Evolutionary conservation across 805 yeast genomes (phyloP).

Genomic region (Candida ascalaphidarum): DNA sequence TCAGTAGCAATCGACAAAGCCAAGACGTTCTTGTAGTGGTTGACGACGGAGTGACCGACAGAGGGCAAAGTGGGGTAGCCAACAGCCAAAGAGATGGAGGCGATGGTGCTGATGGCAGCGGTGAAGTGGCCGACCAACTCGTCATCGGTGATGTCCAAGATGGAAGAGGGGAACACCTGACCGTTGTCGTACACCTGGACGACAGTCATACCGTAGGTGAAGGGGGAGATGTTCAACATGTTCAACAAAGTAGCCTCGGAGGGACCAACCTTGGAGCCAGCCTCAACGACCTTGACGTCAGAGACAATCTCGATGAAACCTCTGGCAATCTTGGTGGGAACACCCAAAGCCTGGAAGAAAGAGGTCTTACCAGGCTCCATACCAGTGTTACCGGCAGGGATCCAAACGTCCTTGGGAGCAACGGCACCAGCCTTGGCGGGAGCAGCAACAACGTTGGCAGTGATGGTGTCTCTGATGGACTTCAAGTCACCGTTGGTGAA

Average conservation of each 20-base stretch:
- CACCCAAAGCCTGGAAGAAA: constrained; percentile 99
- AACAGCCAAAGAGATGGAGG: constrained; percentile 93
- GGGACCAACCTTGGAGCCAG: constrained; percentile 89
- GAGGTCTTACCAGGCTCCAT: constrained; percentile 99
- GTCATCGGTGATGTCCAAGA: constrained; percentile 97
- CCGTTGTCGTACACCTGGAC: constrained; percentile 98
- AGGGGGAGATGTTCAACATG: constrained; percentile 99
- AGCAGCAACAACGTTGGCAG: constrained; percentile 96
- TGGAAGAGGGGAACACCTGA: constrained; percentile 92
- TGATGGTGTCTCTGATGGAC: constrained; percentile 79
- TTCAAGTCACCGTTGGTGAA: constrained; percentile 97
- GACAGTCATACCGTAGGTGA: constrained; percentile 96
- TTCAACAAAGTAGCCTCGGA: constrained; percentile 98
- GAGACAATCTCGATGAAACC: constrained; percentile 99
- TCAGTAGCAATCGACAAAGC: constrained; percentile 98
- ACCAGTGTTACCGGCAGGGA: constrained; percentile 99
- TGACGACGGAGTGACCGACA: constrained; percentile 96
- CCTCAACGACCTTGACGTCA: constrained; percentile 91
- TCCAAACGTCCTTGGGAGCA: constrained; percentile 96
- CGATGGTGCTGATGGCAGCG: constrained; percentile 86
- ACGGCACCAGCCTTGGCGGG: constrained; percentile 99
- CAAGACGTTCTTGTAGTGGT: constrained; percentile 98
- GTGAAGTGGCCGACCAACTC: constrained; percentile 90
- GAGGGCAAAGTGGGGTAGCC: constrained; percentile 99
- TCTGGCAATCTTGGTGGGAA: constrained; percentile 99